A percentile compares a stretch with the other conserved stretches of the same genome.
Conservation (phyloP, 768 basidiomycete species). For the Tylopilus sp. region DNA sequence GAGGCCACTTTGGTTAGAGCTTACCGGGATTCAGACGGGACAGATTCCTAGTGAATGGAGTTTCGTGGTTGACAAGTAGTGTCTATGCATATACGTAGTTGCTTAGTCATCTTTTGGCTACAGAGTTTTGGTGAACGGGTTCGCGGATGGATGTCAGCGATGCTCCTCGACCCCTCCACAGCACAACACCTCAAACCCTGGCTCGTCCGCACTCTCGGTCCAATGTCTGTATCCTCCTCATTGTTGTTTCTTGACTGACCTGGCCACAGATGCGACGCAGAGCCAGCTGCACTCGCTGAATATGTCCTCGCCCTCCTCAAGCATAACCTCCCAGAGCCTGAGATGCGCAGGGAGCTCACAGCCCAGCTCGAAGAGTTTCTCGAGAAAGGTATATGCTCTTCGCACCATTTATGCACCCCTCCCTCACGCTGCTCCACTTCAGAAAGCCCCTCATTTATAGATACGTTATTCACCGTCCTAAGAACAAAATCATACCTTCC, state of each 20-base stretch:
- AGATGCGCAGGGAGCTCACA: slow-evolving; percentile 76
- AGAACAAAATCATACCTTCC: slow-evolving; percentile 84
- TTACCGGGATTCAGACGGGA: slow-evolving; percentile 71
- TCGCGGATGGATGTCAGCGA: slow-evolving; percentile 24
- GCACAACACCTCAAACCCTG: slow-evolving; percentile 74
- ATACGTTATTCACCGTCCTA: slow-evolving; percentile 81
- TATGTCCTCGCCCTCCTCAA: slow-evolving; percentile 93
- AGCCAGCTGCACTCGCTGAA: slow-evolving; percentile 89
- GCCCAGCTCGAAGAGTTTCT: slow-evolving; percentile 88
- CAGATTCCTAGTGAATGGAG: slow-evolving; percentile 78
- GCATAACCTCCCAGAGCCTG: slow-evolving; percentile 78
- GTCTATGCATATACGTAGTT: no score
- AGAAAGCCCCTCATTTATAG: slow-evolving; percentile 76
- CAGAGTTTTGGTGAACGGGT: background rate
- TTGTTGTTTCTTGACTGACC: background rate
- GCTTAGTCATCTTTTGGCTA: slow-evolving; percentile 16
- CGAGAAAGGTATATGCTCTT: slow-evolving; percentile 65
- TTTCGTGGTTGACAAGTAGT: slow-evolving; percentile 38
- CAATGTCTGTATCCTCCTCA: slow-evolving; percentile 54
- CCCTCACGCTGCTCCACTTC: slow-evolving; percentile 18
- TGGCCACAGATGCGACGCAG: slow-evolving; percentile 82
- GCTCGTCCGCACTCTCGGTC: slow-evolving; percentile 86
- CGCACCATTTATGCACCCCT: background rate
- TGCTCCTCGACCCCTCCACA: slow-evolving; percentile 69
- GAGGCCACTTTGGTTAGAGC: slow-evolving; percentile 44